Base-by-base conservation (phyloP, 1,284 basidiomycete species). In the Leccinum colubrinum region DNA sequence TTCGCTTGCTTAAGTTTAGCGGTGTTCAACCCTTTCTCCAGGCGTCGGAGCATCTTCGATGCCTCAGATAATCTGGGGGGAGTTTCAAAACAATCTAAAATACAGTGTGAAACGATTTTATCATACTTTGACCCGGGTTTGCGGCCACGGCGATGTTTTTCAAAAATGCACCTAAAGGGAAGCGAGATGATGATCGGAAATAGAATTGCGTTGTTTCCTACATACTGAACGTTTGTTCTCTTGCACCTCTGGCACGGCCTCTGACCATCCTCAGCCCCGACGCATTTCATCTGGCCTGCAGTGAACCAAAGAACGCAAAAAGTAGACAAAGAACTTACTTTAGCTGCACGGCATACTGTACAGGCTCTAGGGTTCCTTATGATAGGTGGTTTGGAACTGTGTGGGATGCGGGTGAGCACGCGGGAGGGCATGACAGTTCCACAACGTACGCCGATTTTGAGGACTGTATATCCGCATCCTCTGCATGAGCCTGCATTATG, bases 111-210 rank as follows among this genome's bases (percentile, higher is more conserved):
- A 60, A 61, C 46, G 53, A 65, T 59, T 46, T 30, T 52, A 60
- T 61, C 80, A 50, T 70, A 93, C 91, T 93, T 93, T 76, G 91
- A 93, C 66, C 91, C 91, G n/a, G 91, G 91, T 71, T 93, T 93
- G 61, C 91, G 85, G 50, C 91, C 91, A 48, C 91, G 85, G 56
- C 91, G 84, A 74, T 93, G 91, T 74, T 93, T 93, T 78, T 93
- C 91, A 68, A 93, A 93, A 43, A 92, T 66, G 69, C 90, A 93
- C 64, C 90, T 91, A 67, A 60, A 63, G 58, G 51, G 60, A 53
- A 58, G 65, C 64, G 66, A 66, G 59, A 51, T 67, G 56, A 59
- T 20, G 52, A 63, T 30, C 57, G 59, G 54, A 55, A 59, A 55
- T 58, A 62, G 22, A 62, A 56, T 58, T 37, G 55, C 54, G 58